phyloP scores from a whole-genome alignment of 1,139 yeast genomes.

The Meyerozyma carpophila region DNA sequence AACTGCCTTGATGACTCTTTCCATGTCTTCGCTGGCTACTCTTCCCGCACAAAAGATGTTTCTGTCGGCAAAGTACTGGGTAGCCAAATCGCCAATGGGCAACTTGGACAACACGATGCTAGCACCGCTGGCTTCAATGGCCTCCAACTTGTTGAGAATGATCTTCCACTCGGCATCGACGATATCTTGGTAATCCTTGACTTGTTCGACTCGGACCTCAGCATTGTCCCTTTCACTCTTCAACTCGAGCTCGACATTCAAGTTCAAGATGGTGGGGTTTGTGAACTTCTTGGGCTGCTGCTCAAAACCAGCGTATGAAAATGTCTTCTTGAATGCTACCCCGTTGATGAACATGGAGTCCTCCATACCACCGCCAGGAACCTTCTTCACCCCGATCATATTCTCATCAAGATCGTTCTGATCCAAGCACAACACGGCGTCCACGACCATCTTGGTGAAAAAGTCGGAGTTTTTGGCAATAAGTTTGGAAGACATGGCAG shows the following conservation, averaged over 20 bases:
- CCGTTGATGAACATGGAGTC: slow-evolving; percentile 87
- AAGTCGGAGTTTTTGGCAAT: slow-evolving; percentile 82
- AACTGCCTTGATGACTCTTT: slow-evolving; percentile 87
- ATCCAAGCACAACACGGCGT: slow-evolving; percentile 85
- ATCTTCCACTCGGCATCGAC: slow-evolving; percentile 99
- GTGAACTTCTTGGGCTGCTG: slow-evolving; percentile 89
- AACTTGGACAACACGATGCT: slow-evolving; percentile 87
- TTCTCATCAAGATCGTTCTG: slow-evolving; percentile 81
- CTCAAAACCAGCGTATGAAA: slow-evolving; percentile 96
- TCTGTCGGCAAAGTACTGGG: slow-evolving; percentile 96
- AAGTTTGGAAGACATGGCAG: slow-evolving; percentile 95
- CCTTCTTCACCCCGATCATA: slow-evolving; percentile 89
- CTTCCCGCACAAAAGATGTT: slow-evolving; percentile 97
- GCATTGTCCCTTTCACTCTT: slow-evolving; percentile 99
- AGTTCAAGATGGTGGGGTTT: slow-evolving; percentile 75
- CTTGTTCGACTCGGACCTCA: slow-evolving; percentile 95
- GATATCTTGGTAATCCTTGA: slow-evolving; percentile 87
- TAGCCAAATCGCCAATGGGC: slow-evolving; percentile 97
- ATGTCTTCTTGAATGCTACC: slow-evolving; percentile 95
- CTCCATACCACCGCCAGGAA: slow-evolving; percentile 95
- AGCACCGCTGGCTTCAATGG: slow-evolving; percentile 81
- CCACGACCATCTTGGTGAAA: slow-evolving; percentile 95
- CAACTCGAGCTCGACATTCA: slow-evolving; percentile 90
- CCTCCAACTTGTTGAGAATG: slow-evolving; percentile 78
- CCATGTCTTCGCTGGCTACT: slow-evolving; percentile 83